Conservation (phyloP, 371 early-diverging fungal species). For the Smittium culicis region DNA sequence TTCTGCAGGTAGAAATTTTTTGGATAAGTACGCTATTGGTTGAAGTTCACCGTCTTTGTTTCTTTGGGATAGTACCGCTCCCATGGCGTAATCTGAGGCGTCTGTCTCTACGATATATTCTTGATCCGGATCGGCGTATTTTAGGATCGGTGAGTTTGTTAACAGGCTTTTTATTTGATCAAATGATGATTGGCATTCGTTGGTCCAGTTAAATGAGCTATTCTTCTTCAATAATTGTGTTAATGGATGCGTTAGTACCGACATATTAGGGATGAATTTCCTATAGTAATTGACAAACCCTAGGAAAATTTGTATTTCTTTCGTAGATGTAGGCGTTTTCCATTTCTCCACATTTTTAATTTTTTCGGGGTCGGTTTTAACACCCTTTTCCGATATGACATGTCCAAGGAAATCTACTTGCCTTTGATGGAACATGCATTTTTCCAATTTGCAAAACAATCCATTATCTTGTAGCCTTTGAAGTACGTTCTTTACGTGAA, state of each 20-base stretch:
- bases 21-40: background rate
- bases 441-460: conserved; percentile 27
- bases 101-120: conserved; percentile 7
- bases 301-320: conserved; percentile 26
- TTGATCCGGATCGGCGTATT: background rate
- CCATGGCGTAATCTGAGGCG: conserved; percentile 5
- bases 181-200: background rate
- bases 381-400: conserved; percentile 22
- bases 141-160: background rate
- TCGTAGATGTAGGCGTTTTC: conserved; percentile 22
- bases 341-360: conserved; percentile 24
- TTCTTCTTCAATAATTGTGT: conserved; percentile 4
- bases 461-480: conserved; percentile 14
- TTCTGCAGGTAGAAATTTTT: conserved; percentile 6
- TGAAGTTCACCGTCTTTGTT: conserved; percentile 1
- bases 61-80: conserved; percentile 2
- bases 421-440: conserved; percentile 33
- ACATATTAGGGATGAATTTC: conserved; percentile 18
- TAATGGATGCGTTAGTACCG: conserved; percentile 20
- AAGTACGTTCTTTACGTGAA: conserved; percentile 29
- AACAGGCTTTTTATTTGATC: background rate
- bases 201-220: conserved; percentile 1
- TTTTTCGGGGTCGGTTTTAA: conserved; percentile 22
- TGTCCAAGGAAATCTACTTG: conserved; percentile 35
- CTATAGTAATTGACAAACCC: conserved; percentile 30